Conservation (phyloP, 2,329 filamentous ascomycete species). For the Hypoxylon sp. region DNA sequence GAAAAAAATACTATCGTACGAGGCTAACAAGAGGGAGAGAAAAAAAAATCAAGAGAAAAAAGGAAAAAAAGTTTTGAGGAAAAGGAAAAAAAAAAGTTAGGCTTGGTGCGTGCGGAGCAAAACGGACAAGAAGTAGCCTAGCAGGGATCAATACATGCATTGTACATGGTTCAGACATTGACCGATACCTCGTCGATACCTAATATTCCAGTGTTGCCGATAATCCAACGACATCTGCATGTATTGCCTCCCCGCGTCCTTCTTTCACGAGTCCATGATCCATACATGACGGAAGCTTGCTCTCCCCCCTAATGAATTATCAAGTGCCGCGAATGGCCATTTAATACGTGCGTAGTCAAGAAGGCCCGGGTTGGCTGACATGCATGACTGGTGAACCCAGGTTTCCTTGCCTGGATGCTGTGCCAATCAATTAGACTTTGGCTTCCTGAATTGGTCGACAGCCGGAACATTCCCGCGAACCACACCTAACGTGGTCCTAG, state of each 20-base stretch:
- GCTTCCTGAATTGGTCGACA: conserved; percentile 42
- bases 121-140: conserved; percentile 32
- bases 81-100: conserved; percentile 42
- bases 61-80: conserved; percentile 39
- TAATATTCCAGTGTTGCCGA: conserved; percentile 19
- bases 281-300: conserved; percentile 26
- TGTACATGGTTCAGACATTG: conserved; percentile 36
- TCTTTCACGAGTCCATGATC: conserved; percentile 29
- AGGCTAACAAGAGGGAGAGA: conserved; percentile 18
- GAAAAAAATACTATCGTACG: conserved; percentile 17
- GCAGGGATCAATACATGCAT: conserved; percentile 39
- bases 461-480: conserved; percentile 51
- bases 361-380: conserved; percentile 38
- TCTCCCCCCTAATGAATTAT: conserved; percentile 4
- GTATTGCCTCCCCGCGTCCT: conserved; percentile 12
- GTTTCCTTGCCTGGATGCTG: conserved; percentile 11
- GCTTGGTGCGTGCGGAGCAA: conserved; percentile 47
- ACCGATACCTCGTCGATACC: conserved; percentile 41
- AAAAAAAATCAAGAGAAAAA: conserved; percentile 31
- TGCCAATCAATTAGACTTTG: conserved; percentile 32
- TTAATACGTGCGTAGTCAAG: conserved; percentile 31
- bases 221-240: conserved; percentile 21
- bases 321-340: conserved; percentile 38
- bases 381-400: conserved; percentile 31
- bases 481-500: conserved; percentile 34